phyloP scores from a whole-genome alignment of 352 stramenopile genomes.

The Pythium dissimile region DNA sequence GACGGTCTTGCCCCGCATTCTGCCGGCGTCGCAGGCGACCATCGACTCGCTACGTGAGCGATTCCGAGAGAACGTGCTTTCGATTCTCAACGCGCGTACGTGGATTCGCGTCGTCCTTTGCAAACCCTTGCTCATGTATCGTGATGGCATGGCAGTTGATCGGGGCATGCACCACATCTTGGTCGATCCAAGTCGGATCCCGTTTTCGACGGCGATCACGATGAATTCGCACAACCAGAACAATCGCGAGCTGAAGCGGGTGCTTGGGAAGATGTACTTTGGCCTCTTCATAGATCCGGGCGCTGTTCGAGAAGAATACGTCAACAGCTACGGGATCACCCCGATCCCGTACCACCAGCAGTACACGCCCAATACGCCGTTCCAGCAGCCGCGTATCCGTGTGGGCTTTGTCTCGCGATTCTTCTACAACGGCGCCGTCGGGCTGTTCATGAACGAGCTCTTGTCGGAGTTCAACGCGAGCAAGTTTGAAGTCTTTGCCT shows the following conservation, averaged over 20 bases:
- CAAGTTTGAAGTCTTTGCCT: slow-evolving; percentile 73
- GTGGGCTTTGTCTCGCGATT: slow-evolving; percentile 69
- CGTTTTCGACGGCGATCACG: slow-evolving; percentile 53
- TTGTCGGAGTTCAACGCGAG: slow-evolving; percentile 42
- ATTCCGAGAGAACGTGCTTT: slow-evolving; percentile 39
- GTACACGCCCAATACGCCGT: background rate
- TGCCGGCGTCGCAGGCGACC: slow-evolving; percentile 44
- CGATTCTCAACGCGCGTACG: slow-evolving; percentile 37
- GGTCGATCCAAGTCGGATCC: slow-evolving; percentile 50
- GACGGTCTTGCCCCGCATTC: slow-evolving; percentile 59
- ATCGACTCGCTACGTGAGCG: slow-evolving; percentile 44
- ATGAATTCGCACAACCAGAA: slow-evolving; percentile 68
- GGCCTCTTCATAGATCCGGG: slow-evolving; percentile 35
- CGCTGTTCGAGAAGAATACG: slow-evolving; percentile 39
- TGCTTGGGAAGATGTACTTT: slow-evolving; percentile 51
- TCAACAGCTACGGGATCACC: slow-evolving; percentile 42
- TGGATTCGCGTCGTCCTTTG: background rate
- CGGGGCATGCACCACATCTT: slow-evolving; percentile 35
- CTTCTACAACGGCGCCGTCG: slow-evolving; percentile 46
- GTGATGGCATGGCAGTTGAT: background rate
- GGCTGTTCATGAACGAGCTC: slow-evolving; percentile 63
- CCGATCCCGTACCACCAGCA: slow-evolving; percentile 32
- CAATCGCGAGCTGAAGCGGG: slow-evolving; percentile 56
- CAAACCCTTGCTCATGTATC: background rate
- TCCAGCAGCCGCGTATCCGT: slow-evolving; percentile 14